phyloP scores from a whole-genome alignment of 1,284 basidiomycete species.

The Boletus albobrunnescens region DNA sequence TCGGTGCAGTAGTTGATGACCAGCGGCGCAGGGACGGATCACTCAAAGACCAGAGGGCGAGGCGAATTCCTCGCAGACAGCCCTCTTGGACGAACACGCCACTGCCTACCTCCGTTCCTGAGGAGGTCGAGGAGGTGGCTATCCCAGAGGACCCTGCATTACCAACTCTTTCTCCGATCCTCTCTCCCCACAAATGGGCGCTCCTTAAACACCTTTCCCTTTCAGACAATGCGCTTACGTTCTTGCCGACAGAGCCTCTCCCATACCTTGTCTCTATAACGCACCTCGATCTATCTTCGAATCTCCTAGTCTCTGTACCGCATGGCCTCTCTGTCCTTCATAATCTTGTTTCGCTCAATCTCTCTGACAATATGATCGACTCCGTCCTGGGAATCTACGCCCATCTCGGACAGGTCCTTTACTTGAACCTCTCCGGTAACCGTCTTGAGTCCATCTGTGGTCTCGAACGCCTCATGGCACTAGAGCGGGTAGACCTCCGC shows the following conservation, averaged over 20 bases:
- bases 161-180: slow-evolving; percentile 32
- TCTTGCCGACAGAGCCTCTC: slow-evolving; percentile 71
- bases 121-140: slow-evolving; percentile 48
- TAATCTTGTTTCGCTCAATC: slow-evolving; percentile 82
- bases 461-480: slow-evolving; percentile 78
- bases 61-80: slow-evolving; percentile 44
- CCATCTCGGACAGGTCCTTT: slow-evolving; percentile 72
- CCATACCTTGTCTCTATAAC: slow-evolving; percentile 72
- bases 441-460: slow-evolving; percentile 92
- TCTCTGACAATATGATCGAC: slow-evolving; percentile 94
- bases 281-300: slow-evolving; percentile 87
- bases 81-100: slow-evolving; percentile 50
- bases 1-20: slow-evolving; percentile 75
- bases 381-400: slow-evolving; percentile 87
- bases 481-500: slow-evolving; percentile 86
- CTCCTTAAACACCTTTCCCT: slow-evolving; percentile 77
- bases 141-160: slow-evolving; percentile 29
- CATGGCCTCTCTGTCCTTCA: slow-evolving; percentile 70
- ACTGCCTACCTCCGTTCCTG: slow-evolving; percentile 57
- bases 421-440: slow-evolving; percentile 79
- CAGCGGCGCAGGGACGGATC: slow-evolving; percentile 57
- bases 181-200: slow-evolving; percentile 74
- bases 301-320: slow-evolving; percentile 84
- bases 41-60: slow-evolving; percentile 43
- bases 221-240: slow-evolving; percentile 79